Evolutionary conservation across 768 basidiomycete species (phyloP).

Genomic region (Mycena vitilis): DNA sequence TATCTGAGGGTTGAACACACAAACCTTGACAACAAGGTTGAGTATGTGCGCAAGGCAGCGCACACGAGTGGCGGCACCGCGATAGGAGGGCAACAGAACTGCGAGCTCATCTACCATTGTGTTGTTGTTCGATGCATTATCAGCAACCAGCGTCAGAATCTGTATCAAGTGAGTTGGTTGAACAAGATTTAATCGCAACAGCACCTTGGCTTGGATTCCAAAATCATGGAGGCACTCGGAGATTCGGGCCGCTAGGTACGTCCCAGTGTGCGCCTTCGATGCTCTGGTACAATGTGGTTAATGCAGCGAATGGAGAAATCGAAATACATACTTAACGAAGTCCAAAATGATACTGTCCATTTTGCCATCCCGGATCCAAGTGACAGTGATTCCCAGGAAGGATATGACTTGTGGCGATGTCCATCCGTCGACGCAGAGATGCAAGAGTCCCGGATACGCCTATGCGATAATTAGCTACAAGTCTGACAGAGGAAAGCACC

Average conservation of each 20-base stretch:
- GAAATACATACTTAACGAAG: slow-evolving; percentile 36
- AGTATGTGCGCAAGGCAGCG: slow-evolving; percentile 46
- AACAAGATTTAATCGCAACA: slow-evolving; percentile 39
- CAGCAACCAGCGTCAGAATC: slow-evolving; percentile 34
- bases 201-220: slow-evolving; percentile 31
- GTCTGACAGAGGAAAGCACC: neutral
- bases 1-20: neutral
- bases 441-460: slow-evolving; percentile 37
- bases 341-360: slow-evolving; percentile 37
- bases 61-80: slow-evolving; percentile 22
- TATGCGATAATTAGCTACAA: neutral
- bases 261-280: slow-evolving; percentile 43
- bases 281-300: slow-evolving; percentile 22
- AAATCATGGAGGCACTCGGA: slow-evolving; percentile 40
- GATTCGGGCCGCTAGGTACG: slow-evolving; percentile 41
- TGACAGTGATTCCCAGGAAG: slow-evolving; percentile 43
- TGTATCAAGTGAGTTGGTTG: neutral
- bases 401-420: slow-evolving; percentile 43
- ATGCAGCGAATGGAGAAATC: neutral
- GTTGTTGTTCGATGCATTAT: slow-evolving; percentile 44
- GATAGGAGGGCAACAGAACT: slow-evolving; percentile 34
- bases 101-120: slow-evolving; percentile 37
- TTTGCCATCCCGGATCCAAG: slow-evolving; percentile 37
- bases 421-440: slow-evolving; percentile 46
- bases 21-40: slow-evolving; percentile 46